Percentiles rank a stretch among this genome's conserved stretches.
phyloP scores from a whole-genome alignment of 2,329 filamentous ascomycete genomes.

The Verticillium dahliae region DNA sequence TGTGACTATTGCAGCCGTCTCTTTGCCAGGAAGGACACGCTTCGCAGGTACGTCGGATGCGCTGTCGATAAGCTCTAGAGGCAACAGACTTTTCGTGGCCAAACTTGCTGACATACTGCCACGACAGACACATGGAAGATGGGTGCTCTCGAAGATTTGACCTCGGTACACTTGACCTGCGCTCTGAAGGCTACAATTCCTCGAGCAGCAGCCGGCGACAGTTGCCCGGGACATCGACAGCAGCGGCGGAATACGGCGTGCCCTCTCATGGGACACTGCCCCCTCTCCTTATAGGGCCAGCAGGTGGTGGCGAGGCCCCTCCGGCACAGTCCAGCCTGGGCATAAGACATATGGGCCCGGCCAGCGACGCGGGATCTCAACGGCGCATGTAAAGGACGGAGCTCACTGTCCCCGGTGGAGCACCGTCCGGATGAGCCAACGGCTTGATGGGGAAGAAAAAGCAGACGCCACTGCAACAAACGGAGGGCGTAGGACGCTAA shows the following conservation, averaged over 20 bases:
- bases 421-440: neutral
- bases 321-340: neutral
- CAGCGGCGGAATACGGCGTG: neutral
- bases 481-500: neutral
- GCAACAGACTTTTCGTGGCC: neutral
- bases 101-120: neutral
- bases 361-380: neutral
- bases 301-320: neutral
- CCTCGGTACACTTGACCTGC: conserved; percentile 43
- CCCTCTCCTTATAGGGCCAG: neutral
- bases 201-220: neutral
- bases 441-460: neutral
- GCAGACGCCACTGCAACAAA: neutral
- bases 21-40: conserved; percentile 76
- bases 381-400: neutral
- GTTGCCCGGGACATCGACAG: neutral
- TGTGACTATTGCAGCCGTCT: conserved; percentile 65
- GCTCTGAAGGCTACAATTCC: conserved; percentile 5
- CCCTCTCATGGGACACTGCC: neutral
- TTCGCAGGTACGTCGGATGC: conserved; percentile 58
- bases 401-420: neutral
- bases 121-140: conserved; percentile 64
- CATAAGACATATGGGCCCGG: neutral
- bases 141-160: conserved; percentile 65
- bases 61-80: neutral